Evolutionary conservation across 139 green algal species (phyloP), one percentile per base, ranked within the genome.

Genomic region (Chlorella sp.): DNA sequence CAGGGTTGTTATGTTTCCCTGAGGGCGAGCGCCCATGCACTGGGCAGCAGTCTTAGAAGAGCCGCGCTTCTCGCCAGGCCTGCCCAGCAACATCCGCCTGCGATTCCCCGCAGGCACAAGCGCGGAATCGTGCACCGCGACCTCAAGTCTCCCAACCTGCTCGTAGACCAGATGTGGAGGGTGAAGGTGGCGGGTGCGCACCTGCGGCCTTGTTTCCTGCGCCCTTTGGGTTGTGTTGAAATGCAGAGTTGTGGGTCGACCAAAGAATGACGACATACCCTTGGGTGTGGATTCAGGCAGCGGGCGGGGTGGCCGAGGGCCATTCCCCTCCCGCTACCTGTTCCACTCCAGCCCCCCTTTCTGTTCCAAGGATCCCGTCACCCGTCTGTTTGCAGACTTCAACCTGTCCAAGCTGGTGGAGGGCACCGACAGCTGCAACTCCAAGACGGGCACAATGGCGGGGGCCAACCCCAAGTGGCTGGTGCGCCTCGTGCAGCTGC

Each of bases 121-220:
- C 76, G 80, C 9, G 83, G 82, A 24, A 88, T 93, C 86, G 88
- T 93, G 30, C 90, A 93, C 78, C 72, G 88, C 34, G 90, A 93
- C 81, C 76, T 93, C 40, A 92, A 92, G 84, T 85, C 72, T 0
- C 85, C 88, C 41, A 93, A 93, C 81, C 70, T 93, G 69, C 90
- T 93, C 51, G 84, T 93, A 28, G 88, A 92, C 70, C 77, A 82
- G 28, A 58, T 28, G n/a, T 92, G 88, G 88, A 74, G 72, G 2
- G 75, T 90, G 46, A 92, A 92, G 80, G 87, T 92, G 68, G 6
- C 34, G 2, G n/a, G 19, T 30, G 67, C 3, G n/a, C 65, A 40
- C 19, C 65, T 43, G 65, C 14, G n/a, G n/a, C n/a, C n/a, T n/a
- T n/a, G n/a, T n/a, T n/a, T n/a, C n/a, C n/a, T n/a, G n/a, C n/a